Evolutionary conservation across 1,139 yeast genomes (phyloP).

Genomic region (Pneumocystis murina): DNA sequence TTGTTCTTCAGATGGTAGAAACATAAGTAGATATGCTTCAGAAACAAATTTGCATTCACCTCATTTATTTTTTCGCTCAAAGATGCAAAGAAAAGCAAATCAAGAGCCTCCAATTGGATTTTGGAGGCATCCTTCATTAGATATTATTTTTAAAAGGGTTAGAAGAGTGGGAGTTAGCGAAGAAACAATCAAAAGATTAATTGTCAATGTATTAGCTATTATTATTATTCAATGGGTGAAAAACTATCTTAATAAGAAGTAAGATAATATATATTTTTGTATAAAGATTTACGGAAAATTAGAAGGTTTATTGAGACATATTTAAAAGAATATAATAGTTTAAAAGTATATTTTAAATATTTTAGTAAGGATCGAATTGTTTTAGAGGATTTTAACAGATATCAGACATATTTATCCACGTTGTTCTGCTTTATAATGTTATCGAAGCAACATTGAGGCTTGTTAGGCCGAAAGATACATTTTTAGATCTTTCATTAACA

Average conservation of each 20-base stretch:
- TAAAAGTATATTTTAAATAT: background rate
- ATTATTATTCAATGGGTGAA: background rate
- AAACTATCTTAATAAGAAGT: background rate
- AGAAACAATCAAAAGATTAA: background rate
- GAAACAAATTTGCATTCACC: background rate
- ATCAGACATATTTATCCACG: background rate
- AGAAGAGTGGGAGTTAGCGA: background rate
- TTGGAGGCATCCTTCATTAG: slow-evolving; percentile 1
- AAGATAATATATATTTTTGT: background rate
- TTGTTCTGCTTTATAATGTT: background rate
- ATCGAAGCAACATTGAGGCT: background rate
- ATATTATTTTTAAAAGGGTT: background rate
- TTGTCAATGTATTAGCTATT: background rate
- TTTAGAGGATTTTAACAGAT: background rate
- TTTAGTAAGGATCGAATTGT: background rate
- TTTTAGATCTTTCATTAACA: slow-evolving; percentile 1
- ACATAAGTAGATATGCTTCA: background rate
- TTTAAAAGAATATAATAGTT: background rate
- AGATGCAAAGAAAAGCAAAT: background rate
- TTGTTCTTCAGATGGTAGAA: background rate
- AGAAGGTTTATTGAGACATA: background rate
- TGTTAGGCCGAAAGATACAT: background rate
- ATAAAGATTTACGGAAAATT: background rate
- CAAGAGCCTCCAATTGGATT: background rate
- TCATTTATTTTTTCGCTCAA: background rate